These are phyloP conservation scores for Syzygium oleosum DNA, from an alignment of 345 rosid species.

Conservation along the genomic window DNA sequence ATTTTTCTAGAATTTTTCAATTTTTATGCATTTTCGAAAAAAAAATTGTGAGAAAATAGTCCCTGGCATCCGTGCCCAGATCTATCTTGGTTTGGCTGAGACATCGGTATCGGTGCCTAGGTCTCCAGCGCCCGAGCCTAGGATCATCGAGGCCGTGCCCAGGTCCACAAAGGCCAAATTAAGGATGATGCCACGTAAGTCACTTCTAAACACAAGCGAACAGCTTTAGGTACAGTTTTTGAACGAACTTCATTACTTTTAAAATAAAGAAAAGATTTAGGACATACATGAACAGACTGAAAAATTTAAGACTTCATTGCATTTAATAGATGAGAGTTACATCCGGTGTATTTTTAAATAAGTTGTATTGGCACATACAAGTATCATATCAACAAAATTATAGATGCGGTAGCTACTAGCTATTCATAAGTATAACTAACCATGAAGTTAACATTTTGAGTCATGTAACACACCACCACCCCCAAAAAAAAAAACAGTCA, in stretches of 20 bases:
- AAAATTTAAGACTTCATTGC: neutral
- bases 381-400: neutral
- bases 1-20: too few species aligned
- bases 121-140: fast-evolving
- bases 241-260: fast-evolving
- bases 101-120: neutral
- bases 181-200: neutral
- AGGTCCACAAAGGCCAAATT: neutral
- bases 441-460: neutral
- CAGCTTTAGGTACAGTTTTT: neutral
- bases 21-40: too few species aligned
- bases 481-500: neutral
- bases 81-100: too few species aligned
- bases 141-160: neutral
- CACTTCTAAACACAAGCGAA: neutral
- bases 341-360: neutral
- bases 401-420: neutral
- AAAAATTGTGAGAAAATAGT: too few species aligned
- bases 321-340: neutral
- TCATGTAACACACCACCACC: neutral
- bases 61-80: fast-evolving
- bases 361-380: fast-evolving
- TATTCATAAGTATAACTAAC: neutral
- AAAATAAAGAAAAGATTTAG: neutral
- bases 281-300: neutral